Evolutionary conservation across 225 moss, liverwort and hornwort species (phyloP), one percentile per base, ranked within the genome.

Genomic region (Lunularia cruciata): DNA sequence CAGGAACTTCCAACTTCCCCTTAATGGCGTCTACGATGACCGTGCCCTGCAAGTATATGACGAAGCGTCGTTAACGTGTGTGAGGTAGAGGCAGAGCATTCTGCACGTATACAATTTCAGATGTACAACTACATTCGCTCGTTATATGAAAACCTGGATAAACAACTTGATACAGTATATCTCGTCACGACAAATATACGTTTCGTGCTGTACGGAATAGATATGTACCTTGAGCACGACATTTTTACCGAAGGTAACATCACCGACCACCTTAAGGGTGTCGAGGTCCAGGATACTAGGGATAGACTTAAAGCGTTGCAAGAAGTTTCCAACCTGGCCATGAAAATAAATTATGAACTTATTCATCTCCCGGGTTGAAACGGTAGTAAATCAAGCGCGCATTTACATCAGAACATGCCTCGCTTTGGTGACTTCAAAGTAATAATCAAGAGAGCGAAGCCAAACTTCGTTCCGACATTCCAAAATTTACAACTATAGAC

Each of bases 281-380:
- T 76, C 74, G 47, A 95, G 81, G 31, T 72, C 22, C 34, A 92
- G 75, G 63, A 95, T 92, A 52, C 92, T 95, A 22, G 95, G 95
- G 68, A 95, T 95, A 9, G 95, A 76, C 71, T 90, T 92, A 77
- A 95, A 95, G 67, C 95, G 85, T 76, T 95, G 84, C 81, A 95
- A 77, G 68, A 92, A 95, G 79, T 87, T 90, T 51, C 89, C 83
- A 70, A 94, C 94, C 90, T 94, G 78, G 3, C 42, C 55, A 52
- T 8, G 40, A 40, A 40, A 40, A 40, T 40, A 40, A 40, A n/a
- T 40, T 40, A 40, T 40, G n/a, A n/a, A n/a, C n/a, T n/a, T n/a
- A n/a, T n/a, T n/a, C n/a, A n/a, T n/a, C n/a, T n/a, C n/a, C n/a
- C n/a, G n/a, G n/a, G n/a, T n/a, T n/a, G n/a, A n/a, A n/a, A n/a